phyloP scores from a whole-genome alignment of 83 land plant genomes.

The Diphasiastrum complanatum region DNA sequence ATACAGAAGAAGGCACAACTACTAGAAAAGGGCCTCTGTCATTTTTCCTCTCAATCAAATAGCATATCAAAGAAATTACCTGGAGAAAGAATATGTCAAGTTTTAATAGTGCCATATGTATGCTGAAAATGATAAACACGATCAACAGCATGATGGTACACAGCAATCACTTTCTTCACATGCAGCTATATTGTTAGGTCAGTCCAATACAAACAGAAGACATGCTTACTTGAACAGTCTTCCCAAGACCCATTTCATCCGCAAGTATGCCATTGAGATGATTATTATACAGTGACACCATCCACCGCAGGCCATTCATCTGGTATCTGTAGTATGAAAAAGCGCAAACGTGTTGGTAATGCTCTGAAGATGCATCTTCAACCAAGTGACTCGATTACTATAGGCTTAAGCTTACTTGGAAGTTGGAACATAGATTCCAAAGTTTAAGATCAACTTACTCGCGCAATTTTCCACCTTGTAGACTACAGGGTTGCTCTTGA shows the following conservation, averaged over 20 bases:
- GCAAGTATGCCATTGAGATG: conserved; percentile 96
- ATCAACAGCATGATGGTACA: background rate
- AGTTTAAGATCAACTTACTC: conserved; percentile 79
- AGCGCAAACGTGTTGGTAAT: background rate
- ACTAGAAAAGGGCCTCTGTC: conserved; percentile 96
- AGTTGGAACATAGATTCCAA: background rate
- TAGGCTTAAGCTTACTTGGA: background rate
- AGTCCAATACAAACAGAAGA: background rate
- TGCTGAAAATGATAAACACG: background rate
- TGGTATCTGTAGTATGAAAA: conserved; percentile 60
- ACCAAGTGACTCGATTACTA: background rate
- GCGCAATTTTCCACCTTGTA: conserved; percentile 86
- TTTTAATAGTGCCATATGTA: background rate
- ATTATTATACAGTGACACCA: conserved; percentile 95
- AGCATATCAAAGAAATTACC: conserved; percentile 91
- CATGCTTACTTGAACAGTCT: conserved; percentile 89
- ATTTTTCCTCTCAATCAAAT: conserved; percentile 89
- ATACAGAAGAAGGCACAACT: conserved; percentile 96
- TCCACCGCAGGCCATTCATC: conserved; percentile 94
- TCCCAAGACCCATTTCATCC: conserved; percentile 99
- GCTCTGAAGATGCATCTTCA: background rate
- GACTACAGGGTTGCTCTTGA: conserved; percentile 63
- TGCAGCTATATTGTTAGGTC: background rate
- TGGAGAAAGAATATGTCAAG: conserved; percentile 23
- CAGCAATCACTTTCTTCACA: no score